Conservation (phyloP, 805 yeast genomes). For the Saccharomycopsis selenospora region DNA sequence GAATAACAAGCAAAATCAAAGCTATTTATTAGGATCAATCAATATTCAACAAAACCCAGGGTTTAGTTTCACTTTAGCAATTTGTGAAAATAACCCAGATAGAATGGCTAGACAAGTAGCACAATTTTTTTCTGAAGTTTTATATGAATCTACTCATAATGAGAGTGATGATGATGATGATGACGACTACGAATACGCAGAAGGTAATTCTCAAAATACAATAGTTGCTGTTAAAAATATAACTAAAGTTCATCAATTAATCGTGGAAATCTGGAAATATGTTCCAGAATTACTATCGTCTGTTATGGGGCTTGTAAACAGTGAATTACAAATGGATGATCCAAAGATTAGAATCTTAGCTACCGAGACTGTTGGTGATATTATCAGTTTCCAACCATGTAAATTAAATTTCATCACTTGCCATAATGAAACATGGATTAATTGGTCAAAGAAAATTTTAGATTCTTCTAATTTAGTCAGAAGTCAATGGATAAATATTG, state of each 20-base stretch:
- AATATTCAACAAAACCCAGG: constrained; percentile 39
- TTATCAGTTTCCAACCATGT: constrained; percentile 44
- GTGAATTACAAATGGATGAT: constrained; percentile 64
- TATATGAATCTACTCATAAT: constrained; percentile 41
- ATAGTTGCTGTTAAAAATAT: constrained; percentile 34
- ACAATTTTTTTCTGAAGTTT: constrained; percentile 69
- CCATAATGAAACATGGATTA: constrained; percentile 54
- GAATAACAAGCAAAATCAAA: constrained; percentile 10
- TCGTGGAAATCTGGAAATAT: constrained; percentile 65
- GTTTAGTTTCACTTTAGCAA: constrained; percentile 53
- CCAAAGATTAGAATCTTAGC: constrained; percentile 57
- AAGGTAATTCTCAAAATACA: neutral
- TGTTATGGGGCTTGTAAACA: constrained; percentile 71
- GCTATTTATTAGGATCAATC: constrained; percentile 11
- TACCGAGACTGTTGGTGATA: constrained; percentile 63
- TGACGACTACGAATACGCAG: constrained; percentile 22
- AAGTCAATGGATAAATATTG: constrained; percentile 58
- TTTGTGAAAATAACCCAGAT: constrained; percentile 66
- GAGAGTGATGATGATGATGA: constrained; percentile 24
- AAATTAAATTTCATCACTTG: constrained; percentile 49
- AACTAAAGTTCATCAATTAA: constrained; percentile 53
- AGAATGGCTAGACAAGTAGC: constrained; percentile 70
- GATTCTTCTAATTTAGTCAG: constrained; percentile 64
- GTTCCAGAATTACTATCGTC: constrained; percentile 70
- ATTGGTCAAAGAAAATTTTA: constrained; percentile 69